Base-by-base conservation (phyloP, 352 stramenopile species). In the Phytophthora pluvialis region DNA sequence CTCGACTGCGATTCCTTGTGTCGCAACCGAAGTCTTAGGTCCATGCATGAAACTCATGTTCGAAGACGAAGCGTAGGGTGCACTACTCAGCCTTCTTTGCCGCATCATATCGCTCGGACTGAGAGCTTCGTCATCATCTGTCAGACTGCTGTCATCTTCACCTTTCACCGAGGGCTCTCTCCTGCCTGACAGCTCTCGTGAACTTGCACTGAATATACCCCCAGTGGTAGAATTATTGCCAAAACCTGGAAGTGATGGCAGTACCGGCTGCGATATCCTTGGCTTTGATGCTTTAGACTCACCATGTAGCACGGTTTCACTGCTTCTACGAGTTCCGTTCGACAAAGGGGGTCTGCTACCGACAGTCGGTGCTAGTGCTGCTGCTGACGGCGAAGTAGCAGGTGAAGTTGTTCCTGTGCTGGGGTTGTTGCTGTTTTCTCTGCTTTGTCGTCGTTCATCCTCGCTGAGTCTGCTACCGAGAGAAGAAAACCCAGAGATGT, bases 401-500 rank as follows among this genome's bases (percentile, higher is more conserved):
- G 31, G 29, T 29, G 12, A n/a, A 44, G 28, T 43, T 16, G n/a
- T 10, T 33, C 5, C 36, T n/a, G 12, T 39, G 15, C 25, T 38
- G 5, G 18, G 18, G 31, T 28, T 55, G 13, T 50, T 73, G 33
- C 16, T 56, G 13, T 18, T 60, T 25, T 70, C 48, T 29, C 50
- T 74, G 51, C 79, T 84, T 28, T 82, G 66, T 42, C 77, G 64
- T 21, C 69, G 70, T 52, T 91, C 82, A 21, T 86, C 82, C 4
- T 91, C 82, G 21, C 64, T 85, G 31, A 91, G 80, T 52, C 79
- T 79, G 57, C 88, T 91, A 16, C 85, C 88, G 11, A 95, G 82
- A 5, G 81, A 92, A 0, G 88, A 95, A 64, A 96, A 97, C 4
- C 88, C 89, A 11, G 83, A 93, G 32, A 96, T 93, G 56, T 96